Evolutionary conservation across 768 basidiomycete species (phyloP), one percentile per base, ranked within the genome.

Genomic region (Tricholoma bakamatsutake): DNA sequence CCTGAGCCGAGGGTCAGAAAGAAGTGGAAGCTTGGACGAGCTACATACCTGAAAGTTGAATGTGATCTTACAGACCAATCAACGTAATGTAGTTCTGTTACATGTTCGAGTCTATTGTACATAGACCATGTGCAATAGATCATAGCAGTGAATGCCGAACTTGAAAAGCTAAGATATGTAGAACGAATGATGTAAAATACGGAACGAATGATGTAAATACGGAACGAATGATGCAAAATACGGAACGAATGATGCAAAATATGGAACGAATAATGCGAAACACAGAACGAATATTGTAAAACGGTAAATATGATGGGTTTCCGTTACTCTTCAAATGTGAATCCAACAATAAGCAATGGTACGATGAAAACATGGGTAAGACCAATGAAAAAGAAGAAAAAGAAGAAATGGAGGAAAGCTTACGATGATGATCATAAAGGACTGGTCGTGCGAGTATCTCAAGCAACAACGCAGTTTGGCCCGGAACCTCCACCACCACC

Each of bases 401-500:
- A 3, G 21, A n/a, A 28, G n/a, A 31, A 30, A 17, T 4, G 3
- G 30, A n/a, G 8, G 28, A n/a, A 28, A 17, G 17, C 28, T 5
- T 48, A 48, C 46, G n/a, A 30, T 31, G 10, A 48, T n/a, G 30
- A 43, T 11, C 27, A 21, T 1, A 28, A 46, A 27, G 33, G 24
- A 31, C 9, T 30, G 18, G 31, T 50, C 35, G 54, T 17, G 34
- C 50, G 49, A 56, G 39, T 33, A 56, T 43, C 46, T 57, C 39
- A 57, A 48, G 56, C 56, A 53, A 57, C 52, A 42, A 57, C 55
- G 30, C 55, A 57, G 21, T 3, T 3, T 1, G 21, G 21, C 2
- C 21, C 21, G 55, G 51, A 56, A 2, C 21, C 21, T 24, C 21
- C 21, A 1, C 21, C 21, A 24, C 21, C 21, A 24, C 21, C 21